Base-by-base conservation (phyloP, 202 grass and related monocot genomes). In the Setaria italica region DNA sequence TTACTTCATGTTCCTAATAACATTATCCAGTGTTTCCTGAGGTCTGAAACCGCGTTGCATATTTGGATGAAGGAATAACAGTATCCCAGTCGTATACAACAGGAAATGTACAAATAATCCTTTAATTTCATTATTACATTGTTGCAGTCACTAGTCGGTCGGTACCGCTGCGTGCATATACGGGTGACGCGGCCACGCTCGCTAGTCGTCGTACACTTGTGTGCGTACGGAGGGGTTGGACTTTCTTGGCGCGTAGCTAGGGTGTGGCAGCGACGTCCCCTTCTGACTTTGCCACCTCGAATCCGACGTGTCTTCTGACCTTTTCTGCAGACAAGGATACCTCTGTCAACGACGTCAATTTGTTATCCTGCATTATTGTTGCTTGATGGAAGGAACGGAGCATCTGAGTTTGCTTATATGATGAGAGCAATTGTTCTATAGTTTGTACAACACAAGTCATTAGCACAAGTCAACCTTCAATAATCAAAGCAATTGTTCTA, bases 251-350 rank as follows among this genome's bases (percentile, higher is more conserved):
- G 21, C 21, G 7, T 59, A 25, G 3, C 2, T 62, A 25, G 3
- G 14, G 1, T 50, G 1, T 50, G 64, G 6, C 35, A 0, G 65
- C 65, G 65, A 69, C 16, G 19, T 17, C 47, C 6, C 9, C 8
- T 29, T 74, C 29, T 74, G 72, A 74, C 72, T 74, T 74, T 56
- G 72, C 49, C 53, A 11, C 19, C 39, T 70, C 15, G 30, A 74
- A 20, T 55, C 16, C 16, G 30, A 74, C 50, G 72, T 74, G 49
- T 37, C 72, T 74, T 74, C 71, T 74, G 71, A 74, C 71, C 15
- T 74, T 74, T 74, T 74, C 2, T 73, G 29, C 71, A 17, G 48
- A 74, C 50, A 74, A 19, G 25, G 7, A 7, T 43, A 69, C 25
- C 25, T 69, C 66, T 17, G 29, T 62, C 21, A 30, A 11, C 21